phyloP scores from a whole-genome alignment of 768 basidiomycete genomes.

The Scleroderma bovista region DNA sequence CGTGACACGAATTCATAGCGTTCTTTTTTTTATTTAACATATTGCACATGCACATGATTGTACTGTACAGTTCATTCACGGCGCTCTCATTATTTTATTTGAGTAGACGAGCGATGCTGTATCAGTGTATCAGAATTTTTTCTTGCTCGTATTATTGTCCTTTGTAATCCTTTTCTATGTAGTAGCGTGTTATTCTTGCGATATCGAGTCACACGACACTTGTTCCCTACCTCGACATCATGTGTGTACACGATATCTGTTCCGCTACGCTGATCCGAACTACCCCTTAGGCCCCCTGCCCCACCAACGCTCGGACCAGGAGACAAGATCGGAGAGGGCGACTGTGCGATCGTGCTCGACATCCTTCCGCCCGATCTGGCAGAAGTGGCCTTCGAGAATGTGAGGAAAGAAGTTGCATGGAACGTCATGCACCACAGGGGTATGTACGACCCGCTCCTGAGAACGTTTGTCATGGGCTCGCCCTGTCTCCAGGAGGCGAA shows the following conservation, averaged over 20 bases:
- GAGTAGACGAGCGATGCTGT: not conserved
- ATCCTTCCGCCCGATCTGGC: conserved; percentile 55
- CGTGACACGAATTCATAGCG: too few species aligned
- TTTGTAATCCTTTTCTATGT: not conserved
- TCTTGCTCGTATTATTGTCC: not conserved
- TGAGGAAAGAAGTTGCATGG: conserved; percentile 67
- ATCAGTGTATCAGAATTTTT: too few species aligned
- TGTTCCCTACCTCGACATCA: too few species aligned
- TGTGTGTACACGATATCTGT: too few species aligned
- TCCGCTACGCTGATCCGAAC: not conserved
- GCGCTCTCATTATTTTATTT: not conserved
- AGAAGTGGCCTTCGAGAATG: conserved; percentile 48
- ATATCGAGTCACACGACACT: too few species aligned
- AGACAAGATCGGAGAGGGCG: conserved; percentile 57
- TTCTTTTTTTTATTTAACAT: not conserved
- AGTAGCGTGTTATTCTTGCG: not conserved
- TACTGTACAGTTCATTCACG: not conserved
- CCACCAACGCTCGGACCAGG: conserved; percentile 28
- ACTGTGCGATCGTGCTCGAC: conserved; percentile 54
- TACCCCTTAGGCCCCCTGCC: conserved; percentile 14
- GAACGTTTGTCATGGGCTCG: not conserved
- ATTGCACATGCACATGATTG: not conserved
- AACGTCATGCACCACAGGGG: conserved; percentile 71
- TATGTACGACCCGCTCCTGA: conserved; percentile 18
- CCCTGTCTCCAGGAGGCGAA: conserved; percentile 54